Evolutionary conservation across 2,329 filamentous ascomycete species (phyloP).

Genomic region (Dendryphion nanum): DNA sequence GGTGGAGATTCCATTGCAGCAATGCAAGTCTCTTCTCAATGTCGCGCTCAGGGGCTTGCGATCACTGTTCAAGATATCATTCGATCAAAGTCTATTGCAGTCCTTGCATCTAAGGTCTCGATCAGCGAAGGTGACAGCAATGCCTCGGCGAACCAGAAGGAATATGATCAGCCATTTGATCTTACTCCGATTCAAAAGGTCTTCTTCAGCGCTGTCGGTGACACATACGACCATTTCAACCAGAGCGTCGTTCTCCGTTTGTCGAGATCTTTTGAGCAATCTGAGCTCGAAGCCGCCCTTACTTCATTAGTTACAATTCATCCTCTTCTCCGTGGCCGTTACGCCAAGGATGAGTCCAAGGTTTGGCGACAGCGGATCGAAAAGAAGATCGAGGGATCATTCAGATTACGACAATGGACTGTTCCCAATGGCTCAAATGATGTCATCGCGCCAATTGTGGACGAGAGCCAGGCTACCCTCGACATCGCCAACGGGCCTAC

Average conservation of each 20-base stretch:
- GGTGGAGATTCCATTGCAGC: slow-evolving; percentile 37
- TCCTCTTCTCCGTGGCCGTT: slow-evolving; percentile 43
- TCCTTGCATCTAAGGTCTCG: slow-evolving; percentile 20
- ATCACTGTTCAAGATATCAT: slow-evolving; percentile 35
- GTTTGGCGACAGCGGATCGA: slow-evolving; percentile 35
- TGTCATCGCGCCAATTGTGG: slow-evolving; percentile 20
- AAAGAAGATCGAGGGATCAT: slow-evolving; percentile 20
- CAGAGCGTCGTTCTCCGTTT: slow-evolving; percentile 30
- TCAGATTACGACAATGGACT: slow-evolving; percentile 22
- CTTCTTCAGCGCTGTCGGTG: slow-evolving; percentile 27
- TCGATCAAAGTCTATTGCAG: slow-evolving; percentile 28
- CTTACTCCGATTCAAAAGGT: slow-evolving; percentile 30
- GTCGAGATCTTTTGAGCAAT: slow-evolving; percentile 18
- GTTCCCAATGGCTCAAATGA: slow-evolving; percentile 11
- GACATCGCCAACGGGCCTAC: slow-evolving; percentile 38
- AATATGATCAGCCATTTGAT: slow-evolving; percentile 25
- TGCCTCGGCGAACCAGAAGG: slow-evolving; percentile 5
- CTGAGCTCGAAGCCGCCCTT: slow-evolving; percentile 28
- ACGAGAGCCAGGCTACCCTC: slow-evolving; percentile 30
- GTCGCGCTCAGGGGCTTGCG: slow-evolving; percentile 26
- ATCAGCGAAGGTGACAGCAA: slow-evolving; percentile 6
- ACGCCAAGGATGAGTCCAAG: slow-evolving; percentile 20
- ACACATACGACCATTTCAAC: slow-evolving; percentile 30
- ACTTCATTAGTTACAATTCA: slow-evolving; percentile 33
- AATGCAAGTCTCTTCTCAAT: slow-evolving; percentile 35